Conservation (phyloP, 2,329 filamentous ascomycete species). For the Neopestalotiopsis sp. region DNA sequence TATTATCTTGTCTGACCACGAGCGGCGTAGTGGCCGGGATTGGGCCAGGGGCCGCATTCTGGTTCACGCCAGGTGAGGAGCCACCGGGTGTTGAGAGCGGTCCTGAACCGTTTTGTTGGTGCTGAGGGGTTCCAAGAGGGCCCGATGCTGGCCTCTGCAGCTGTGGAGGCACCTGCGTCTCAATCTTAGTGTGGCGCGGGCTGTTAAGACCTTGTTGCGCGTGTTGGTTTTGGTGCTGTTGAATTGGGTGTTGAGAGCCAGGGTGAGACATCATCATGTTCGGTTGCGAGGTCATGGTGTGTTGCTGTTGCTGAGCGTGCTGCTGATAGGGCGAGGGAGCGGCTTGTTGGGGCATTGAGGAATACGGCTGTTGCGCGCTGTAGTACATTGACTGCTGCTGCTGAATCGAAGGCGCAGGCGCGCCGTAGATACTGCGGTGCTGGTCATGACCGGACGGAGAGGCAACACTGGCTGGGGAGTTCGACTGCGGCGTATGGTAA, state of each 20-base stretch:
- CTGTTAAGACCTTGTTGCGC: constrained; percentile 62
- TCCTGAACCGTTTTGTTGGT: constrained; percentile 46
- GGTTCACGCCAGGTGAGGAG: constrained; percentile 68
- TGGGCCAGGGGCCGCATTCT: constrained; percentile 91
- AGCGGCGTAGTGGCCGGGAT: constrained; percentile 96
- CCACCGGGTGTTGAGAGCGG: constrained; percentile 51
- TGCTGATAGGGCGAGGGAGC: constrained; percentile 65
- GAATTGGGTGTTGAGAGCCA: constrained; percentile 61
- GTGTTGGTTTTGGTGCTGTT: constrained; percentile 63
- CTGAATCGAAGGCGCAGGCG: constrained; percentile 74
- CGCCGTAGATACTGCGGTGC: constrained; percentile 84
- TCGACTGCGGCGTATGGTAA: constrained; percentile 94
- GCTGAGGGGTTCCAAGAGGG: constrained; percentile 50
- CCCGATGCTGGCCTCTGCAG: constrained; percentile 63
- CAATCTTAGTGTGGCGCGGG: constrained; percentile 66
- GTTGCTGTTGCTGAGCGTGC: constrained; percentile 59
- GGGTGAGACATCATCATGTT: constrained; percentile 71
- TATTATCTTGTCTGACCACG: constrained; percentile 92
- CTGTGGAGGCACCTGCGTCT: constrained; percentile 64
- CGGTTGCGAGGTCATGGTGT: constrained; percentile 67
- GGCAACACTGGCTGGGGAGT: constrained; percentile 90
- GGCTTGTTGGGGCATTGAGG: constrained; percentile 69
- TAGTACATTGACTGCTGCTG: constrained; percentile 84
- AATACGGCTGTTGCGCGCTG: constrained; percentile 62
- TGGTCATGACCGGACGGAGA: constrained; percentile 90